phyloP scores from a whole-genome alignment of 352 stramenopile genomes.

The Globisporangium lucens region DNA sequence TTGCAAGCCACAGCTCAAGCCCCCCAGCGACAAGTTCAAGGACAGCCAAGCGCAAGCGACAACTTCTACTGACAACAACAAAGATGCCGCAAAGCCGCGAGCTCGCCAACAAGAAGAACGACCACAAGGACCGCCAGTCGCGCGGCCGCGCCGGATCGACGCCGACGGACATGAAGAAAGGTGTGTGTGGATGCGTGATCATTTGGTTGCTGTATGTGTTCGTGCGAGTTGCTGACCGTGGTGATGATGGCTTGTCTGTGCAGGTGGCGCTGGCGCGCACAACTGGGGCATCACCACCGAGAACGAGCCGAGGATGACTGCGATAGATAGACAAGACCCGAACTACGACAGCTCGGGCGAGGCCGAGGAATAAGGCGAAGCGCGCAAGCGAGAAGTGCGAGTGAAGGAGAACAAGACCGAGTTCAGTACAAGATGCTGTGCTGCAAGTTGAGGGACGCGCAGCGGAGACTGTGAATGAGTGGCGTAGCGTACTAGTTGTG shows the following conservation, averaged over 20 bases:
- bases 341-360: slow-evolving; percentile 77
- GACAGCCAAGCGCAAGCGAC: not conserved
- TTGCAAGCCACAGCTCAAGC: slow-evolving; percentile 6
- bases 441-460: not conserved
- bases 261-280: slow-evolving; percentile 76
- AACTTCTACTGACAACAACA: slow-evolving; percentile 19
- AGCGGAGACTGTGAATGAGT: not conserved
- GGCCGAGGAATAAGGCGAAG: slow-evolving; percentile 18
- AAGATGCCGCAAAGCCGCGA: slow-evolving; percentile 78
- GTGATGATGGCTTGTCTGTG: slow-evolving; percentile 10
- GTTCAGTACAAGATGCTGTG: not conserved
- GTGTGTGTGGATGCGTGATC: slow-evolving; percentile 8
- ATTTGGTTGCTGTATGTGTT: not conserved
- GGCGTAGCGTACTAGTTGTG: not conserved
- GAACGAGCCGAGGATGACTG: slow-evolving; percentile 33
- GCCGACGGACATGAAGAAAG: slow-evolving; percentile 13
- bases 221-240: not conserved
- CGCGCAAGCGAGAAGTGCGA: not conserved
- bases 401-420: not conserved
- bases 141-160: slow-evolving; percentile 34
- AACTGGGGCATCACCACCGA: slow-evolving; percentile 68
- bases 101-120: slow-evolving; percentile 83
- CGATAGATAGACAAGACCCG: slow-evolving; percentile 68
- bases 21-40: not conserved
- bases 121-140: slow-evolving; percentile 80